A percentile compares a stretch with the other conserved stretches of the same genome.
Evolutionary conservation across 345 rosid genomes (phyloP).

Genomic region (Eucalyptus pauciflora): DNA sequence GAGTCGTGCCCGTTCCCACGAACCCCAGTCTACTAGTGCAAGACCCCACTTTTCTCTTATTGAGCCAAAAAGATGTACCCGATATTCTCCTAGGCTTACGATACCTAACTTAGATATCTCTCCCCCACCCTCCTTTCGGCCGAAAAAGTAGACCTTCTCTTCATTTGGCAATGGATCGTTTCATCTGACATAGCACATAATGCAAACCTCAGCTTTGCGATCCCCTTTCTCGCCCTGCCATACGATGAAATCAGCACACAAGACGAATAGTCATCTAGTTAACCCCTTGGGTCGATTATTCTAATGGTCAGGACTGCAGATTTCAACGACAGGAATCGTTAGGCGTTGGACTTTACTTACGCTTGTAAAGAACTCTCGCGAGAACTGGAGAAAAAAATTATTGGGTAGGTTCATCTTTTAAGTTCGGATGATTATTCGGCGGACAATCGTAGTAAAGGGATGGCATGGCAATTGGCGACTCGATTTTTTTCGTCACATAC

Average conservation of each 20-base stretch:
- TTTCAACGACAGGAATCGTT: background rate
- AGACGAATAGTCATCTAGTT: background rate
- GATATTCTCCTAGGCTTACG: background rate
- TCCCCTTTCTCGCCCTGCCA: background rate
- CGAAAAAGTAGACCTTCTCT: background rate
- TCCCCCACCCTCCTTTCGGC: background rate
- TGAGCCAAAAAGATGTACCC: background rate
- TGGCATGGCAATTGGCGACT: background rate
- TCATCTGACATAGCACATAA: background rate
- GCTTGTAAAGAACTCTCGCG: background rate
- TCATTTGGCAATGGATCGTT: background rate
- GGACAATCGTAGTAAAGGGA: background rate
- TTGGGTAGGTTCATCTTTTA: background rate
- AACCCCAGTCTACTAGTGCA: background rate
- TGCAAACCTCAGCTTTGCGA: background rate
- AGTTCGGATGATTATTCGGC: background rate
- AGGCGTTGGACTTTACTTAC: background rate
- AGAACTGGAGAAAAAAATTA: background rate
- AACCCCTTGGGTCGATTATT: background rate
- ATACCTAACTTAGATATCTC: background rate
- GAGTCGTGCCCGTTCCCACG: background rate
- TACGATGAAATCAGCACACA: background rate
- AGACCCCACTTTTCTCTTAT: background rate
- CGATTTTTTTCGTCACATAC: background rate
- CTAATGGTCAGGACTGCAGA: background rate